A percentile compares a stretch with the other conserved stretches of the same genome.
phyloP scores from a whole-genome alignment of 2,329 filamentous ascomycete genomes.

The Onygena corvina region DNA sequence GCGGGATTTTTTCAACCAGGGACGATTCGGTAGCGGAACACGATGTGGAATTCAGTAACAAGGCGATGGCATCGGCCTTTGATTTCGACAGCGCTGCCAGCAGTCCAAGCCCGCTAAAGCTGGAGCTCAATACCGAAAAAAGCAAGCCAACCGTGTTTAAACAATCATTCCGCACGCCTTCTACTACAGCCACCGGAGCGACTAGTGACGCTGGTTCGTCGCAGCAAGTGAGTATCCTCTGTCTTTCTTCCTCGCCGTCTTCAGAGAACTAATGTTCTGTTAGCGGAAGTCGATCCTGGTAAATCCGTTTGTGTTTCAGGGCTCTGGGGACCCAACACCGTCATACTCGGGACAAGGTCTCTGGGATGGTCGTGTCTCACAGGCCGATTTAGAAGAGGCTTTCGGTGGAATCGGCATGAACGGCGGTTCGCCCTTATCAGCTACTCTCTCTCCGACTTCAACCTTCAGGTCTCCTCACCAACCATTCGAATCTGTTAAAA shows the following conservation, averaged over 20 bases:
- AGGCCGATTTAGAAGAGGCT: slow-evolving; percentile 34
- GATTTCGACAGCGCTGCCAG: slow-evolving; percentile 39
- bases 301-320: slow-evolving; percentile 11
- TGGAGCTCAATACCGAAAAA: slow-evolving; percentile 20
- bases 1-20: slow-evolving; percentile 26
- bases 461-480: slow-evolving; percentile 27
- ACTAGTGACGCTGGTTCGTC: slow-evolving; percentile 4
- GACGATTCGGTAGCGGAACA: slow-evolving; percentile 23
- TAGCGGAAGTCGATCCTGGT: neutral
- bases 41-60: slow-evolving; percentile 36
- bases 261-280: neutral
- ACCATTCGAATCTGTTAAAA: slow-evolving; percentile 27
- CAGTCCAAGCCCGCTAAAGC: slow-evolving; percentile 34
- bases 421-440: slow-evolving; percentile 30
- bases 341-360: slow-evolving; percentile 19
- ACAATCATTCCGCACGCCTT: slow-evolving; percentile 5
- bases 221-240: neutral
- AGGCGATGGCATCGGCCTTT: slow-evolving; percentile 38
- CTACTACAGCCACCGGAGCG: slow-evolving; percentile 9
- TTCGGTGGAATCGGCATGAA: slow-evolving; percentile 38
- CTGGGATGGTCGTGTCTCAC: slow-evolving; percentile 34
- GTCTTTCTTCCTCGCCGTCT: neutral
- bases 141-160: slow-evolving; percentile 8
- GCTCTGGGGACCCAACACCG: slow-evolving; percentile 2
- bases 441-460: slow-evolving; percentile 28